Evolutionary conservation across 2,329 filamentous ascomycete species (phyloP), one percentile per base, ranked within the genome.

Genomic region (Ambrosiella cleistominuta): DNA sequence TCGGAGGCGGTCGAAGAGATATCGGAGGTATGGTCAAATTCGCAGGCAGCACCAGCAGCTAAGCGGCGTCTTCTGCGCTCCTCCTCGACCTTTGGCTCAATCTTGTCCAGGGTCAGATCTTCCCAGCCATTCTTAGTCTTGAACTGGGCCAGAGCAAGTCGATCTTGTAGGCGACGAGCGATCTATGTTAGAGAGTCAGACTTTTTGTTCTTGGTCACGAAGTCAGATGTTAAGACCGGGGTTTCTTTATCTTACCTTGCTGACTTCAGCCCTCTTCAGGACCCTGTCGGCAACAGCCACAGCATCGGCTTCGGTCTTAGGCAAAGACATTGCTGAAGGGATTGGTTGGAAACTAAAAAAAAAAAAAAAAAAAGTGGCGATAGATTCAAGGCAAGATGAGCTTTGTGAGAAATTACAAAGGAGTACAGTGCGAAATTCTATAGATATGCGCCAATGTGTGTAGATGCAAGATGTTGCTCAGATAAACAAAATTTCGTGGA

Each of bases 51-150:
- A 19, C 2, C 19, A 37, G 59, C 59, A 45, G 40, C 19, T 57
- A 83, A 75, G 65, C 85, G 79, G 71, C 84, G 86, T 64, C 83
- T 79, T 71, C 85, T 81, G 68, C 90, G 76, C 71, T 91, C 81
- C 67, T 89, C 80, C 67, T 91, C 85, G 62, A 91, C 74, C 68
- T 84, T 86, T 56, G 88, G 88, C 71, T 95, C 88, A 71, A 95
- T 88, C 62, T 77, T 83, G 68, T 89, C 87, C 66, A 94, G 80
- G 62, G 85, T 87, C 68, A 95, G 79, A 70, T 93, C 87, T 71
- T 96, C 86, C 83, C 89, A 94, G 68, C 90, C 90, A 73, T 95
- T 86, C 72, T 94, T 89, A 64, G 93, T 89, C 74, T 97, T 97
- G 79, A 96, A 93, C 71, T 94, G 93, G 68, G 93, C 93, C 63